Conservation (phyloP, 2,329 filamentous ascomycete genomes). For the Neocatenulostroma microsporum region DNA sequence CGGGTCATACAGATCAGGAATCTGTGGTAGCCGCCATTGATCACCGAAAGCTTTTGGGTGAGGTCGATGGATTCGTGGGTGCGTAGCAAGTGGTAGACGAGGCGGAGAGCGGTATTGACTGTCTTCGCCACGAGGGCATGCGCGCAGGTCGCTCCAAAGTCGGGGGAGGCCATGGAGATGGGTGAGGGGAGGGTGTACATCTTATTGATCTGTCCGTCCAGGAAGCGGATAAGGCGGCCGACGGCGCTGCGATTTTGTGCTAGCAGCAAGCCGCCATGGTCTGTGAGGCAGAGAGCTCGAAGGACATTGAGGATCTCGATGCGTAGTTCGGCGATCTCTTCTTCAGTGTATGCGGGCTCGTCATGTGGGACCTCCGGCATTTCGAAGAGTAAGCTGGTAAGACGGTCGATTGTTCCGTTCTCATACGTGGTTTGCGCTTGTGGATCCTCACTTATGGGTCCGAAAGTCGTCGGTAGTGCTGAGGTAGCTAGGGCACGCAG, state of each 20-base stretch:
- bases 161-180: conserved; percentile 4
- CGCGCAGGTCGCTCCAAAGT: conserved; percentile 21
- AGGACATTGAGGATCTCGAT: conserved; percentile 41
- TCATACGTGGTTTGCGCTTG: conserved; percentile 34
- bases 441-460: conserved; percentile 47
- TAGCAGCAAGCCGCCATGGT: conserved; percentile 57
- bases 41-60: conserved; percentile 60
- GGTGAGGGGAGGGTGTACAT: conserved; percentile 42
- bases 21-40: conserved; percentile 68
- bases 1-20: conserved; percentile 74
- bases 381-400: conserved; percentile 57
- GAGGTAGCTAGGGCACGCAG: conserved; percentile 61
- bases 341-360: conserved; percentile 33
- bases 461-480: conserved; percentile 55
- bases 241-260: conserved; percentile 62
- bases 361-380: conserved; percentile 36
- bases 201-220: conserved; percentile 62
- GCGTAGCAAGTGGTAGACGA: conserved; percentile 54
- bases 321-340: conserved; percentile 39
- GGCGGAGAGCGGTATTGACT: conserved; percentile 53
- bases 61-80: conserved; percentile 56
- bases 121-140: conserved; percentile 39
- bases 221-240: conserved; percentile 64
- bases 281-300: conserved; percentile 53
- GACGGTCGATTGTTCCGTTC: conserved; percentile 50